A percentile compares a stretch with the other conserved stretches of the same genome.
These are phyloP conservation scores for Pseudogymnoascus sp. DNA, from an alignment of 2,329 filamentous ascomycete genomes.

Conservation along the genomic window DNA sequence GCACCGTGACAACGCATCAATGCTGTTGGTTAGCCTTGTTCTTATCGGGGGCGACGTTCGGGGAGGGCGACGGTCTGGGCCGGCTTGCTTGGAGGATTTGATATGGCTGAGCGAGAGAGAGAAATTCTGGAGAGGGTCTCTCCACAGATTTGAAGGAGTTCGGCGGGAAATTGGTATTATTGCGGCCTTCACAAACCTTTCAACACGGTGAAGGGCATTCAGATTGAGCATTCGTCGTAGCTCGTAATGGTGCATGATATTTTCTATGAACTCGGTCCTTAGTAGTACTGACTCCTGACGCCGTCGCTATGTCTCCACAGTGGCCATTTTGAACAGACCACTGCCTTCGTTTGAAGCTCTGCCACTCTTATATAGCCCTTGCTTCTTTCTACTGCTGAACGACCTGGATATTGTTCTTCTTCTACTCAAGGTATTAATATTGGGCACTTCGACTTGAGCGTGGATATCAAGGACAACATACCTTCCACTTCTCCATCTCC, in stretches of 20 bases:
- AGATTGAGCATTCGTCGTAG: neutral
- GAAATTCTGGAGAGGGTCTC: neutral
- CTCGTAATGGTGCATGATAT: conserved; percentile 7
- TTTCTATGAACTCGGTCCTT: conserved; percentile 5
- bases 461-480: conserved; percentile 37
- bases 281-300: conserved; percentile 9
- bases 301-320: conserved; percentile 5
- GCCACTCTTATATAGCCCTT: neutral
- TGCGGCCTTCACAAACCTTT: neutral
- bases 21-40: conserved; percentile 8
- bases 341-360: neutral
- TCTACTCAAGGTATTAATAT: conserved; percentile 42
- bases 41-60: neutral
- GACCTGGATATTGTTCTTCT: conserved; percentile 84
- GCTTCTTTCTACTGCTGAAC: conserved; percentile 57
- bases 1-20: conserved; percentile 20
- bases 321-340: neutral
- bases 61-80: neutral
- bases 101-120: neutral
- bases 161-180: neutral
- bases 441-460: neutral
- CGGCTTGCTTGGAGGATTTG: neutral
- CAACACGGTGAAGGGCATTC: neutral
- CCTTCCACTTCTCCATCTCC: conserved; percentile 98
- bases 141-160: neutral